phyloP scores from a whole-genome alignment of 2,329 filamentous ascomycete species.

The Calonectria honghensis region DNA sequence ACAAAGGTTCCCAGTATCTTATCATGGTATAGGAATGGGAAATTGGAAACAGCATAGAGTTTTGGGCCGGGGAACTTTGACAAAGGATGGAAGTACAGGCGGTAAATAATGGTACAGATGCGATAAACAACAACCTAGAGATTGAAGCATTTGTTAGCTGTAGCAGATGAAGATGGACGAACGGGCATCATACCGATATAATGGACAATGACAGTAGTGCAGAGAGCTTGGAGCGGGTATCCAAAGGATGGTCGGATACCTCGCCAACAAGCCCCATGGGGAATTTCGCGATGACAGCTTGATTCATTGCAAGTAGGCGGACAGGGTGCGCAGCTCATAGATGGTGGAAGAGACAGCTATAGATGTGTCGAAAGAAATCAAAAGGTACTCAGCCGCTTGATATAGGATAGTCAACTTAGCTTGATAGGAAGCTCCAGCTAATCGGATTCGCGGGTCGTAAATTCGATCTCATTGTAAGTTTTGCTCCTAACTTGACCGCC shows the following conservation, averaged over 20 bases:
- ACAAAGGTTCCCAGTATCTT: not conserved
- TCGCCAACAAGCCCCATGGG: not conserved
- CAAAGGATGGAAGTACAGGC: not conserved
- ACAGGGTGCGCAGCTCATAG: not conserved
- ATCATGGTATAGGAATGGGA: not conserved
- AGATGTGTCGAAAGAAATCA: too few species aligned
- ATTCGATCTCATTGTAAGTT: not conserved
- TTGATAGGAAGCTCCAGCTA: not conserved
- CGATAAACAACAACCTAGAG: not conserved
- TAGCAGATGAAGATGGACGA: not conserved
- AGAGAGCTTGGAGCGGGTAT: not conserved
- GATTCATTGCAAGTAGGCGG: not conserved
- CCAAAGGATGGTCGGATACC: not conserved
- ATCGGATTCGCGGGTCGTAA: not conserved
- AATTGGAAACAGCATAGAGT: not conserved
- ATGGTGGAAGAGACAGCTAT: too few species aligned
- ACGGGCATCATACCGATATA: not conserved
- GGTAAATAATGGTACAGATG: not conserved
- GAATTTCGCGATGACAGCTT: accelerated
- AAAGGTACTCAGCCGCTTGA: too few species aligned
- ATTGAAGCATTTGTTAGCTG: not conserved
- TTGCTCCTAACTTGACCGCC: not conserved
- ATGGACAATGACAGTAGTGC: not conserved
- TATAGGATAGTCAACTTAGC: not conserved
- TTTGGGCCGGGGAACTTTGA: not conserved